Conservation (phyloP, 2,329 filamentous ascomycete species). For the Pseudocercospora pini-densiflorae region DNA sequence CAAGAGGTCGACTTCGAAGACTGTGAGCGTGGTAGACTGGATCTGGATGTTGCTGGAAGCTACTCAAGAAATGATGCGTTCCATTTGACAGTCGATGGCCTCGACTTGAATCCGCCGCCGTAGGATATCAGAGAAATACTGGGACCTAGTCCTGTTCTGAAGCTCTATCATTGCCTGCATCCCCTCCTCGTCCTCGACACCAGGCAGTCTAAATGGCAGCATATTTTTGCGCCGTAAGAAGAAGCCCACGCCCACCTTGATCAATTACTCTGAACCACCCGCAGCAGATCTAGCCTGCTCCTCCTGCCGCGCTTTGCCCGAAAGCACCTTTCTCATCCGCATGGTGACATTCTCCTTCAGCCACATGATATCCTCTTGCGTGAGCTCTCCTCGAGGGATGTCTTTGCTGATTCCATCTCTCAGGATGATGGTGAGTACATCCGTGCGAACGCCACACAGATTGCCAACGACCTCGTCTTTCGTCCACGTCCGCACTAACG, state of each 20-base stretch:
- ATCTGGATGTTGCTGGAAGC: conserved; percentile 82
- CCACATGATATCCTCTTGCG: not conserved
- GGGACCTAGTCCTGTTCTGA: not conserved
- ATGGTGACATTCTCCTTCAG: conserved; percentile 13
- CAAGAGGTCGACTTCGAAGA: conserved; percentile 86
- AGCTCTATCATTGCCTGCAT: not conserved
- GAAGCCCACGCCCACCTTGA: not conserved
- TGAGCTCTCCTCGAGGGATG: conserved; percentile 12
- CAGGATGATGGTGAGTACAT: conserved; percentile 11
- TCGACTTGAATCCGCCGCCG: conserved; percentile 52
- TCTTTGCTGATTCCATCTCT: conserved; percentile 10
- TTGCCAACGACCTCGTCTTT: not conserved
- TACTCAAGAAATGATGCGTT: conserved; percentile 77
- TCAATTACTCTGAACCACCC: not conserved
- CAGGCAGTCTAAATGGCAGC: not conserved
- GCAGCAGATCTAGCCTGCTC: not conserved
- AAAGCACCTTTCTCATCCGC: conserved; percentile 9
- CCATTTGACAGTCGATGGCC: conserved; percentile 61
- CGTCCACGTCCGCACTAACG: not conserved
- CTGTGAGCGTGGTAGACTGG: conserved; percentile 78
- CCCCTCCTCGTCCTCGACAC: not conserved
- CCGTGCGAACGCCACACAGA: not conserved
- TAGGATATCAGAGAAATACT: not conserved
- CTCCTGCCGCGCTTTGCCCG: conserved; percentile 1
- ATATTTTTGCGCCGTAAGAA: not conserved